phyloP scores from a whole-genome alignment of 371 early-diverging fungal species.

The Funneliformis caledonium region DNA sequence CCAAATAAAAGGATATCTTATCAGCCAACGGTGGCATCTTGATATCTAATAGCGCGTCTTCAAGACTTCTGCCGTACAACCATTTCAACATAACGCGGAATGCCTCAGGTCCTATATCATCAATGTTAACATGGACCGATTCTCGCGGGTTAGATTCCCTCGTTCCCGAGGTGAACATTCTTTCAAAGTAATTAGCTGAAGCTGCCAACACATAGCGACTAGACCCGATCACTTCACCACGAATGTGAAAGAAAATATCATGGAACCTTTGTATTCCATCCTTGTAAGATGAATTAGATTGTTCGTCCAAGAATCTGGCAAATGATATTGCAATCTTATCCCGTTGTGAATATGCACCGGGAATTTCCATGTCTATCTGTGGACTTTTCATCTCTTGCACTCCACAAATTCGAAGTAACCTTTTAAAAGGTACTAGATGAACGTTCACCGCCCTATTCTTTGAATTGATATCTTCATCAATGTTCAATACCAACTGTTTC shows the following conservation, averaged over 20 bases:
- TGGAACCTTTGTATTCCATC: not conserved
- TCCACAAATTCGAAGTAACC: not conserved
- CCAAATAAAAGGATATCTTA: conserved; percentile 13
- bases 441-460: not conserved
- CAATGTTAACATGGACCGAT: not conserved
- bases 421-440: not conserved
- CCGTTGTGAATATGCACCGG: too few relatives aligned
- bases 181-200: not conserved
- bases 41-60: not conserved
- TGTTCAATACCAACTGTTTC: not conserved
- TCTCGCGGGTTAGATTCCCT: not conserved
- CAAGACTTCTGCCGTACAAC: not conserved
- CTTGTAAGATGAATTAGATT: not conserved
- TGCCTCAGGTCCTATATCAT: conserved; percentile 8
- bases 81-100: conserved; percentile 7
- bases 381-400: not conserved
- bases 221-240: not conserved
- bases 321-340: not conserved
- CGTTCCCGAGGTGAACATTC: not conserved
- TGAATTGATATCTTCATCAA: not conserved
- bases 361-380: not conserved
- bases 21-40: not conserved
- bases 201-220: not conserved
- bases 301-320: not conserved
- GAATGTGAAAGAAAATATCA: conserved; percentile 4